Base-by-base conservation (phyloP, 345 rosid genomes). In the Hibiscus trionum region DNA sequence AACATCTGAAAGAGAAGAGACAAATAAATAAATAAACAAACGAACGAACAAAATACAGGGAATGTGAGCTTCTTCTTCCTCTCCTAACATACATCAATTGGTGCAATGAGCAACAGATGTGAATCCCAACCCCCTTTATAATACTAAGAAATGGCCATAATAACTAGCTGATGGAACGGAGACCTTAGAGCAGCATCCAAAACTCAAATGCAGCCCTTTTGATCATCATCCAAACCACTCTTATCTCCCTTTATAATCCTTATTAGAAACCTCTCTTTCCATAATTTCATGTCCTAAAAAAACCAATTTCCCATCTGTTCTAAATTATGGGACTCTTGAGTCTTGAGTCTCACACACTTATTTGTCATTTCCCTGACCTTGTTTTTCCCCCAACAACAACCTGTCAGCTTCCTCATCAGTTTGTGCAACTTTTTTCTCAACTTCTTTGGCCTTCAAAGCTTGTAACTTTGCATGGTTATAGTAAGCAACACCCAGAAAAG, bases 401-500 rank as follows among this genome's bases (percentile, higher is more conserved):
- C 81, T 88, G 35, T 96, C 95, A 0, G 87, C 83, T 82, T 91
- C 98, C 74, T 88, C 98, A 47, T 91, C 95, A 1, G 62, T 75
- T 56, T 84, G 91, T 44, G 81, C 82, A 9, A 81, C 72, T 85
- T 91, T 91, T 95, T 91, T 94, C 88, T 91, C 93, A 0, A 93
- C 83, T 70, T 94, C 98, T 72, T 88, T 91, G 0, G 93, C 91
- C 83, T 94, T 91, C 86, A 91, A 58, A 1, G 96, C 93, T 86
- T 91, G 98, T 81, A 94, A 71, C 76, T 94, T 94, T 12, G 95
- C 84, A 67, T 94, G 95, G 63, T 94, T 94, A 76, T 94, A 94
- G 74, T 94, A 94, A 2, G 84, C 98, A 33, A 94, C 98, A 17
- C 98, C 98, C 78, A 94, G 59, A 58, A 94, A 94, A 0, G 98